Evolutionary conservation across 805 yeast genomes (phyloP), one percentile per base, ranked within the genome.

Genomic region (Candida krabiensis): DNA sequence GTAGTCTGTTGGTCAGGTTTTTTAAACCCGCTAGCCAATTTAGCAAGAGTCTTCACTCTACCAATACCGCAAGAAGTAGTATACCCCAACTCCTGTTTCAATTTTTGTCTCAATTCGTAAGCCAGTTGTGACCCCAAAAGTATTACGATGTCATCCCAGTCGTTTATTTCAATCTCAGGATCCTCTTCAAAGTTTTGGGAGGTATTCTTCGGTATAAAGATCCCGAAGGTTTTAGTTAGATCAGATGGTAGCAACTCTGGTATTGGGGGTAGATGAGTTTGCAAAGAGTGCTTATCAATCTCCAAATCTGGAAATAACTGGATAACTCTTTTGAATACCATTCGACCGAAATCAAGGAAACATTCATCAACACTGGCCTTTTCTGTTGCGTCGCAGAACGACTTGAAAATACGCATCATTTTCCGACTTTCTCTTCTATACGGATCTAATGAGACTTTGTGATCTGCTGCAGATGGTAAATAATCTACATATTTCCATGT

Each of bases 301-400:
- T 54, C 21, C 13, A 81, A 43, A 6, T 64, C 53, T 0, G 95
- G 91, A 35, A 75, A 74, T 2, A 61, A 26, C 9, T 62, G 63
- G 2, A 70, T 31, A 9, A 80, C 59, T 35, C 56, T 63, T 1
- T 57, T 41, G 49, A 75, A 71, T 0, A 87, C 76, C 17, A 76
- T 49, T 26, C 84, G 66, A 0, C 97, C 96, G 28, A 93, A 60
- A 62, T 93, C 97, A 49, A 93, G 47, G 56, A 84, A 93, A 33
- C 89, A 81, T 63, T 93, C 99, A 63, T 93, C 99, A 14, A 90
- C 93, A 63, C 97, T 88, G 0, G 96, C 98, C 63, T 90, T 90
- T 59, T 93, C 96, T 0, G 88, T 87, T 12, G 72, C 50, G 40
- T 78, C 83, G 55, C 91, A 86, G 42, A 71, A 68, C 6, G 65